phyloP scores from a whole-genome alignment of 2,329 filamentous ascomycete species.

The Fusarium secorum region DNA sequence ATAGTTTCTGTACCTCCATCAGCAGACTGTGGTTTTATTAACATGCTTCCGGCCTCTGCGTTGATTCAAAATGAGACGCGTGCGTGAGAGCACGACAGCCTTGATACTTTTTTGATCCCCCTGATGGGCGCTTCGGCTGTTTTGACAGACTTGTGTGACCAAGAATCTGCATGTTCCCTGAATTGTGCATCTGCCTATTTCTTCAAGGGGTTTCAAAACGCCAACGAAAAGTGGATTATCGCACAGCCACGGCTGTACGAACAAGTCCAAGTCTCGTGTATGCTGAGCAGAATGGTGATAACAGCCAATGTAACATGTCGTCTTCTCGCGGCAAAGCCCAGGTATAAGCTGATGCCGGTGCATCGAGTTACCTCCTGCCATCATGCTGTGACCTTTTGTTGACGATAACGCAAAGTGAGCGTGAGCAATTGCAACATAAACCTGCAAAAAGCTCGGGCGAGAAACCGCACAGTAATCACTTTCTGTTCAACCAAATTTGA shows the following conservation, averaged over 20 bases:
- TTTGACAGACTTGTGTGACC: constrained; percentile 33
- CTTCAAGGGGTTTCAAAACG: constrained; percentile 5
- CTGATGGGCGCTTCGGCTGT: constrained; percentile 23
- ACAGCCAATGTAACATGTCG: not conserved
- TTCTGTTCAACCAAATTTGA: constrained; percentile 63
- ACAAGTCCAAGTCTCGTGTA: constrained; percentile 6
- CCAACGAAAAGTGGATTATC: constrained; percentile 4
- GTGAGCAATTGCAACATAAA: not conserved
- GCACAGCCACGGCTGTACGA: constrained; percentile 7
- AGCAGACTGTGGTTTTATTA: constrained; percentile 4
- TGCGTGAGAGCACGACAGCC: not conserved
- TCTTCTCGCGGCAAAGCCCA: not conserved
- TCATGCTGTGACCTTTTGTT: not conserved
- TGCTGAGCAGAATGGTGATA: constrained; percentile 2
- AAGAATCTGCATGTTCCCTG: constrained; percentile 23
- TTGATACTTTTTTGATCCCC: constrained; percentile 8
- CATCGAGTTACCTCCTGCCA: not conserved
- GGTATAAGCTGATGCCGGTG: not conserved
- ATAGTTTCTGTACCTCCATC: constrained; percentile 20
- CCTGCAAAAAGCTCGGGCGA: not conserved
- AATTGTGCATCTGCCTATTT: constrained; percentile 14
- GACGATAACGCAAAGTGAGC: not conserved
- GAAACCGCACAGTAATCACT: not conserved
- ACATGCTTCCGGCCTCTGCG: constrained; percentile 15
- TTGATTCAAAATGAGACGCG: not conserved